Base-by-base conservation (phyloP, 2,329 filamentous ascomycete genomes). In the Botrytis porri region DNA sequence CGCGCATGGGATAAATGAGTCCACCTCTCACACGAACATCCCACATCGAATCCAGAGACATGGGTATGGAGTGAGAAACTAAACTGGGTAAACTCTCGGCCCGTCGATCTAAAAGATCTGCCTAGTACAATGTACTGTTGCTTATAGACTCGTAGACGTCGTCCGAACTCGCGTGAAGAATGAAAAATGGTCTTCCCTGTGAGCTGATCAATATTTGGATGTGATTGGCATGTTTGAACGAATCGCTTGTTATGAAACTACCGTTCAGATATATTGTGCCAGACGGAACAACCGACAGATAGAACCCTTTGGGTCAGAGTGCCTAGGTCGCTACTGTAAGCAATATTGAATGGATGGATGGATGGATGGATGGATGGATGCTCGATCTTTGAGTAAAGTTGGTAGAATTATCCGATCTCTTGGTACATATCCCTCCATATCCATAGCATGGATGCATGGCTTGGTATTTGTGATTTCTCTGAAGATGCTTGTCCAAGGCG, bases 81-180 rank as follows among this genome's bases (percentile, higher is more conserved):
- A 29, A 29, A 39, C 37, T 43, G 37, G 61, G 20, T 57, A 32
- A 62, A 41, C 35, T 45, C 35, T 48, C 67, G 37, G 14, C 59
- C 69, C 43, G 69, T 43, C 43, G 69, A 71, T 71, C 69, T 54
- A 48, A 70, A 63, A 41, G 69, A 71, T 71, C 69, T 45, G 51
- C 69, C n/a, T 59, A 25, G 51, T n/a, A 32, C 45, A 48, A 20
- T 48, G 22, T 61, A n/a, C n/a, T 37, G 14, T 29, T 57, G n/a
- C n/a, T 29, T 57, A n/a, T 57, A 57, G 51, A 57, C 51, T 57
- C 51, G 20, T 41, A 43, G 43, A 51, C 45, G n/a, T 37, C 63
- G 54, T 39, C 61, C 41, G 39, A 29, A 43, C 20, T n/a, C 18
- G 51, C 29, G 29, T 39, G 32, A 41, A 51, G 51, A 22, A 54